Percentiles rank a stretch among this genome's conserved stretches.
Evolutionary conservation across 2,329 filamentous ascomycete genomes (phyloP).

Genomic region (Fusarium robinianum): DNA sequence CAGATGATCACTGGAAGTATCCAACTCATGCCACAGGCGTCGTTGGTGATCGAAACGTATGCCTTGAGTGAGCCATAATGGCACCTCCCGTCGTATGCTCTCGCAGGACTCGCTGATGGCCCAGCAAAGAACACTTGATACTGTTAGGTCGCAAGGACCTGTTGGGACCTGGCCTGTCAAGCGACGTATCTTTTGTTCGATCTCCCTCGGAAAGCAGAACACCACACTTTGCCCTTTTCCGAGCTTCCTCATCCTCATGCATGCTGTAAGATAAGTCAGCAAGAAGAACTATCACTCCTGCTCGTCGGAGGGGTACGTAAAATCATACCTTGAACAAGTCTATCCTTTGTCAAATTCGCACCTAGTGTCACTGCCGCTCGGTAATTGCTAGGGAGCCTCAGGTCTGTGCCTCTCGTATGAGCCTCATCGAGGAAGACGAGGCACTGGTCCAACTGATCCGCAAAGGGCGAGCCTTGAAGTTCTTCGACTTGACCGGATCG

Average conservation of each 20-base stretch:
- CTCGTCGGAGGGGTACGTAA: neutral
- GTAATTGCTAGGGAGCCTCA: constrained; percentile 56
- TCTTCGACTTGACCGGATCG: constrained; percentile 48
- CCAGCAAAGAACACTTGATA: constrained; percentile 64
- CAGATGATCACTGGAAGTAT: neutral
- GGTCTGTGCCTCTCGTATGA: constrained; percentile 64
- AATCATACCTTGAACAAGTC: constrained; percentile 61
- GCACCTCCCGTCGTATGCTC: constrained; percentile 14
- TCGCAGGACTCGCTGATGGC: constrained; percentile 46
- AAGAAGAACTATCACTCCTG: neutral
- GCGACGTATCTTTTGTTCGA: constrained; percentile 55
- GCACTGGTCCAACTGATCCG: constrained; percentile 55
- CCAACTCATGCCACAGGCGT: constrained; percentile 38
- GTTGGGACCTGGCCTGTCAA: neutral
- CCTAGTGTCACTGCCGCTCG: constrained; percentile 60
- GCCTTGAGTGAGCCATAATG: constrained; percentile 65
- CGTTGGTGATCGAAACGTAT: constrained; percentile 52
- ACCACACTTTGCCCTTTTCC: constrained; percentile 68
- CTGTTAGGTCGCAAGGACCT: constrained; percentile 42
- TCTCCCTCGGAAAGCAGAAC: constrained; percentile 64
- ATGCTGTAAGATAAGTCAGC: constrained; percentile 50
- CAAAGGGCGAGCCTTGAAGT: constrained; percentile 58
- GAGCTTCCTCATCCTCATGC: constrained; percentile 71
- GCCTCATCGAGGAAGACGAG: constrained; percentile 65
- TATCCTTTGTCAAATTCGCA: constrained; percentile 62